A percentile compares a stretch with the other conserved stretches of the same genome.
These are phyloP conservation scores for Diaporthe sp. DNA, from an alignment of 2,329 filamentous ascomycete species.

Conservation along the genomic window DNA sequence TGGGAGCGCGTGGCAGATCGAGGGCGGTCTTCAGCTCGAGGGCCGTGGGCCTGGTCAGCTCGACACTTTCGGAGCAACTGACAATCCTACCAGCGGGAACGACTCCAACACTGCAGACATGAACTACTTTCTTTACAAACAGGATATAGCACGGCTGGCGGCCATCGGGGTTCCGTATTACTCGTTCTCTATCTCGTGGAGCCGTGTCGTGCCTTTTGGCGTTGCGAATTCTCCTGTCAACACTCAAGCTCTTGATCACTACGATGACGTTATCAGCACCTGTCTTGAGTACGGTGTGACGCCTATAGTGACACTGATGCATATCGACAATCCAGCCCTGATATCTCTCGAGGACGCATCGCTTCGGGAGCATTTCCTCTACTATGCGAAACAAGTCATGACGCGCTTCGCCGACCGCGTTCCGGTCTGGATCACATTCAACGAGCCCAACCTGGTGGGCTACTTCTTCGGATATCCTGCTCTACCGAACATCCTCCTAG, in stretches of 20 bases:
- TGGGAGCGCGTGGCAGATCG: constrained; percentile 21
- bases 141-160: constrained; percentile 27
- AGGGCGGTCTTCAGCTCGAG: constrained; percentile 20
- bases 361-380: constrained; percentile 25
- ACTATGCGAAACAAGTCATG: constrained; percentile 32
- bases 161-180: constrained; percentile 17
- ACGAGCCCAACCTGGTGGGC: constrained; percentile 8
- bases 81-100: constrained; percentile 11
- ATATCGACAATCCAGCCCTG: constrained; percentile 1
- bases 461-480: constrained; percentile 6
- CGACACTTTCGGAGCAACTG: neutral
- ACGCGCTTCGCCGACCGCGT: constrained; percentile 11
- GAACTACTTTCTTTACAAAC: constrained; percentile 30
- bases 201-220: constrained; percentile 29
- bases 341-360: neutral
- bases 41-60: constrained; percentile 18
- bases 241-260: constrained; percentile 26
- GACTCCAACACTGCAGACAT: constrained; percentile 14
- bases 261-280: constrained; percentile 28
- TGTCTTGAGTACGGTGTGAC: constrained; percentile 15
- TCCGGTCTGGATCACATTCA: constrained; percentile 12
- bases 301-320: constrained; percentile 8
- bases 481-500: constrained; percentile 12
- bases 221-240: constrained; percentile 12
- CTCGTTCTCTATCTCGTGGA: constrained; percentile 25